These are phyloP conservation scores for Anthracocystis setariae DNA, from an alignment of 1,284 basidiomycete genomes.

Conservation along the genomic window DNA sequence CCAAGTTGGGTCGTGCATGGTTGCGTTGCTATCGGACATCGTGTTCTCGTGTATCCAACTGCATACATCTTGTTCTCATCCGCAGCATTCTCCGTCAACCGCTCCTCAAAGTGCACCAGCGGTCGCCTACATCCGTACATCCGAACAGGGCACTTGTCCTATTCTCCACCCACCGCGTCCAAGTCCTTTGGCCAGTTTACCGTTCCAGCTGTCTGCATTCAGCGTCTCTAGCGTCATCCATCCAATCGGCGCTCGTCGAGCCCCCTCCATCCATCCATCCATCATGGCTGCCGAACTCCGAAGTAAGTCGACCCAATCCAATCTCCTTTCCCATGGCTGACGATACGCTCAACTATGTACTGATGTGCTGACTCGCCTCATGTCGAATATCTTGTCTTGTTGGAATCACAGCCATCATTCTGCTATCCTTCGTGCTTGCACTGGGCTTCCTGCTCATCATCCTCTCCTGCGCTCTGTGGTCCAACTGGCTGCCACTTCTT, in stretches of 20 bases:
- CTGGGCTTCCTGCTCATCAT: conserved; percentile 97
- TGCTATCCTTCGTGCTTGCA: conserved; percentile 87
- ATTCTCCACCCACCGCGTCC: no score
- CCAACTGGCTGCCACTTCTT: conserved; percentile 95
- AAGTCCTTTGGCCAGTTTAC: background rate
- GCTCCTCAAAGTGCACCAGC: background rate
- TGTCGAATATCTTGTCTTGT: background rate
- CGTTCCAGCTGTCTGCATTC: background rate
- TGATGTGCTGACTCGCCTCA: background rate
- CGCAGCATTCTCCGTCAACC: background rate
- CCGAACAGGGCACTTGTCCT: no score
- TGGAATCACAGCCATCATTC: conserved; percentile 59
- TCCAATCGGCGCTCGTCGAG: conserved; percentile 7
- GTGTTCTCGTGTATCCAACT: conserved; percentile 10
- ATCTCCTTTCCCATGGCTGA: no score
- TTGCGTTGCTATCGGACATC: background rate
- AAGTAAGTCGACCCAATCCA: conserved; percentile 37
- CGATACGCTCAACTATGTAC: background rate
- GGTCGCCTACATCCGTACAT: background rate
- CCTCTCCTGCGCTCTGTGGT: conserved; percentile 93
- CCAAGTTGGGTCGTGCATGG: conserved; percentile 4
- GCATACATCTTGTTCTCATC: background rate
- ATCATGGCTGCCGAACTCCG: conserved; percentile 58
- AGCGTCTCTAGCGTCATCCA: conserved; percentile 3
- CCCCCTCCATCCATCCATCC: conserved; percentile 8